Conservation (phyloP, 1,284 basidiomycete species). For the Sanghuangporus sanghuang region DNA sequence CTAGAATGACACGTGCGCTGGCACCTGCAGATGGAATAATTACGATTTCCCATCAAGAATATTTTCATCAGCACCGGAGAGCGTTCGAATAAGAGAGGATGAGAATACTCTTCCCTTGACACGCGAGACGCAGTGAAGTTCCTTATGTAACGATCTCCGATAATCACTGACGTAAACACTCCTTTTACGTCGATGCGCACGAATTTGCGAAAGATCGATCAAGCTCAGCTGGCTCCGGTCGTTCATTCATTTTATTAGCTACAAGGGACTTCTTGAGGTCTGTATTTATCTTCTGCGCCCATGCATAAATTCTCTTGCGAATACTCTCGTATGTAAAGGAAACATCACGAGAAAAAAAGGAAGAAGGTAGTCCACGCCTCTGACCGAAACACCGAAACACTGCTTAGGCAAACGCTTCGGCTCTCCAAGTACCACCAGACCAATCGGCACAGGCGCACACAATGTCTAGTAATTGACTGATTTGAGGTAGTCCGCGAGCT, state of each 20-base stretch:
- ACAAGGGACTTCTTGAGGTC: neutral
- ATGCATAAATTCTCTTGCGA: neutral
- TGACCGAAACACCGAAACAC: neutral
- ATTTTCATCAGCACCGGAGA: too few species aligned
- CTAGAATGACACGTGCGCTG: too few species aligned
- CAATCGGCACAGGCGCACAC: neutral
- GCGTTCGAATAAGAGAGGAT: too few species aligned
- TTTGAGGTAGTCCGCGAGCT: constrained; percentile 80
- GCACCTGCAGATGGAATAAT: too few species aligned
- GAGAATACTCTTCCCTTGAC: too few species aligned
- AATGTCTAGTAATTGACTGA: constrained; percentile 46
- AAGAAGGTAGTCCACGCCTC: neutral
- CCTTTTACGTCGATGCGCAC: neutral
- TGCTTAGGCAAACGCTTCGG: neutral
- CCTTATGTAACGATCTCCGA: too few species aligned
- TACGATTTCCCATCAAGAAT: too few species aligned
- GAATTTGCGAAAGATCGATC: neutral
- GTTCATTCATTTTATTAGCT: neutral
- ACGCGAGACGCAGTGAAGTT: too few species aligned
- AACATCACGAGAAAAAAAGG: neutral
- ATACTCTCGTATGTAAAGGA: neutral
- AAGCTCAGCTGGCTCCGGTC: neutral
- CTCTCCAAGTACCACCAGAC: neutral
- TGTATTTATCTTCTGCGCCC: neutral
- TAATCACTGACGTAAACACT: too few species aligned